A percentile compares a stretch with the other conserved stretches of the same genome.
These are phyloP conservation scores for Ceratocystis lukuohia DNA, from an alignment of 2,329 filamentous ascomycete species.

Conservation along the genomic window DNA sequence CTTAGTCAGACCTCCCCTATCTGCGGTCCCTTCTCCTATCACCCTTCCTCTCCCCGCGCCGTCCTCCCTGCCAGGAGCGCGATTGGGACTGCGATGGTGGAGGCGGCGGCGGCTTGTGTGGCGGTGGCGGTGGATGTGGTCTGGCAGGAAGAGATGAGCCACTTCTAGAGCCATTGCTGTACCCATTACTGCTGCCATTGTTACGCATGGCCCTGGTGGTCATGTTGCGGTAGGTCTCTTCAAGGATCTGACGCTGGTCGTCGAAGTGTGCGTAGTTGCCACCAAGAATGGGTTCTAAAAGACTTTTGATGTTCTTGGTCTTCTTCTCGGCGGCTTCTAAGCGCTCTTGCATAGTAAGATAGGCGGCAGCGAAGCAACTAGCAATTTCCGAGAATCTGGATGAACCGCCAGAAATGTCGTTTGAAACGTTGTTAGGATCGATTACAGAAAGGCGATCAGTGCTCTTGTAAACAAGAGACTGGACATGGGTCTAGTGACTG, in stretches of 20 bases:
- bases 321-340: conserved; percentile 28
- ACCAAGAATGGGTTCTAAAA: conserved; percentile 20
- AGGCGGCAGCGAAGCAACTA: conserved; percentile 54
- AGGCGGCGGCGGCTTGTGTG: conserved; percentile 15
- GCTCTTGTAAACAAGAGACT: conserved; percentile 42
- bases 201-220: background rate
- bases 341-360: conserved; percentile 41
- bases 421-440: conserved; percentile 71
- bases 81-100: background rate
- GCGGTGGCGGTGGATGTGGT: conserved; percentile 7
- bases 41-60: conserved; percentile 9
- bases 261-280: conserved; percentile 21
- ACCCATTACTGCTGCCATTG: background rate
- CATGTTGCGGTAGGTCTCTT: conserved; percentile 11
- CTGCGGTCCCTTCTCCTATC: conserved; percentile 16
- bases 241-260: conserved; percentile 16
- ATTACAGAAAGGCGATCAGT: conserved; percentile 67
- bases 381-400: conserved; percentile 55
- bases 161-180: background rate
- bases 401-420: conserved; percentile 85
- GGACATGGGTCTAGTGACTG: conserved; percentile 31
- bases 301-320: conserved; percentile 15
- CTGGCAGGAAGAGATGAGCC: conserved; percentile 13
- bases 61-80: conserved; percentile 9
- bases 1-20: background rate